Evolutionary conservation across 345 rosid species (phyloP), one percentile per base, ranked within the genome.

Genomic region (Aethionema arabicum): DNA sequence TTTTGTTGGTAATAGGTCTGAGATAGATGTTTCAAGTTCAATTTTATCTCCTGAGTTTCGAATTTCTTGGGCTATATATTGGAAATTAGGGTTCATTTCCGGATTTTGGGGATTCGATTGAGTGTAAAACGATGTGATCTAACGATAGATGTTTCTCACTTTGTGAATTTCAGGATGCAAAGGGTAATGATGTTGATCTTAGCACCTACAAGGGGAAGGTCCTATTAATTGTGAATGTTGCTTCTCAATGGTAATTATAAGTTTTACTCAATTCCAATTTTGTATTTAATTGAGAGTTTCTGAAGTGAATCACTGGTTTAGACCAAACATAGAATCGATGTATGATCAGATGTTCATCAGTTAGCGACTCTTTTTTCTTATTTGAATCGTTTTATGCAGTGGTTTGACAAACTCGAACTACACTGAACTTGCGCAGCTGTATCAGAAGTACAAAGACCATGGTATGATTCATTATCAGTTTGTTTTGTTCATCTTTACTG

Each of bases 381-480:
- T 4, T 52, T 63, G 67, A 50, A 52, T 55, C 46, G 52, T 63
- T 65, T 61, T 52, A 35, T 74, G 73, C 72, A 93, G 99, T 81
- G 97, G 90, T 61, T 73, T 93, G 87, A 85, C 99, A 58, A 79
- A 90, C 66, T 87, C 99, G 2, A 87, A 90, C 73, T 93, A 93
- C 78, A 84, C 88, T 5, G 97, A 93, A 81, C 82, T 93, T 67
- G 82, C 81, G 32, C 72, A 83, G 78, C 14, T 93, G 66, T 93
- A 93, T 53, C 63, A 78, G 78, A 90, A 81, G 54, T 90, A 90
- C 85, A 93, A 88, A 78, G 80, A 76, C 52, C 80, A 90, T 76
- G 99, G 98, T 92, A 64, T 51, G 36, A 5, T 40, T 54, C 41
- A 8, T 2, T 41, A 11, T 10, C 43, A n/a, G 52, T 40, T 40